Conservation (phyloP, 2,329 filamentous ascomycete genomes). For the Raffaelea ambrosiae region DNA sequence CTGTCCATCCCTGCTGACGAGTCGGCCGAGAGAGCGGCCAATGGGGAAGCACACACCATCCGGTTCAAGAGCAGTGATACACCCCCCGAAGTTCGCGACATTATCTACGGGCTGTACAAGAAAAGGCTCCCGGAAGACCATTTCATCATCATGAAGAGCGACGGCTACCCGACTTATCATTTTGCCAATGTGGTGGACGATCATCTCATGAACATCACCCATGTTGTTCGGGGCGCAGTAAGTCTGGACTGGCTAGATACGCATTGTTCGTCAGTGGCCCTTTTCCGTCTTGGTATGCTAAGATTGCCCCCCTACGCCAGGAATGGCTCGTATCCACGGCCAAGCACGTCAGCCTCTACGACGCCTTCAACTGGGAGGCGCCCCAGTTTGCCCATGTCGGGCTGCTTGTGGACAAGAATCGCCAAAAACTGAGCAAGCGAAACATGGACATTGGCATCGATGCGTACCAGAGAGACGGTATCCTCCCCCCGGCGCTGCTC, state of each 20-base stretch:
- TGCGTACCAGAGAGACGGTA: slow-evolving; percentile 37
- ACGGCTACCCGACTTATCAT: slow-evolving; percentile 92
- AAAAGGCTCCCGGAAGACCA: slow-evolving; percentile 58
- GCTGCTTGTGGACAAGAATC: slow-evolving; percentile 58
- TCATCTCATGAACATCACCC: slow-evolving; percentile 89
- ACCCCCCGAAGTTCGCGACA: slow-evolving; percentile 61
- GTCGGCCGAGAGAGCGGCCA: slow-evolving; percentile 59
- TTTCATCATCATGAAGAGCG: slow-evolving; percentile 82
- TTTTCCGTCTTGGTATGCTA: background rate
- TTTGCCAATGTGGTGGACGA: slow-evolving; percentile 97
- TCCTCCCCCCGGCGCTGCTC: slow-evolving; percentile 43
- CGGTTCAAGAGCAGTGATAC: slow-evolving; percentile 59
- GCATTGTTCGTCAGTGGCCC: background rate
- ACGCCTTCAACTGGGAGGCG: slow-evolving; percentile 65
- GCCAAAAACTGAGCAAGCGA: slow-evolving; percentile 80
- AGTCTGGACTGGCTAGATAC: slow-evolving; percentile 14
- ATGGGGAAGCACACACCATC: slow-evolving; percentile 66
- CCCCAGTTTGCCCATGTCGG: slow-evolving; percentile 76
- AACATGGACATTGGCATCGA: slow-evolving; percentile 47
- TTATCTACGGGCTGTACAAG: slow-evolving; percentile 66
- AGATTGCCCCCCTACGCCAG: slow-evolving; percentile 24
- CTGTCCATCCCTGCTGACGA: slow-evolving; percentile 56
- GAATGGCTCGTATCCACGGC: slow-evolving; percentile 97
- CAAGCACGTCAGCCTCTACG: slow-evolving; percentile 60
- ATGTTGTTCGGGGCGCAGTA: slow-evolving; percentile 83